A percentile compares a stretch with the other conserved stretches of the same genome.
phyloP scores from a whole-genome alignment of 1,284 basidiomycete species.

The Laetiporus sulphureus region DNA sequence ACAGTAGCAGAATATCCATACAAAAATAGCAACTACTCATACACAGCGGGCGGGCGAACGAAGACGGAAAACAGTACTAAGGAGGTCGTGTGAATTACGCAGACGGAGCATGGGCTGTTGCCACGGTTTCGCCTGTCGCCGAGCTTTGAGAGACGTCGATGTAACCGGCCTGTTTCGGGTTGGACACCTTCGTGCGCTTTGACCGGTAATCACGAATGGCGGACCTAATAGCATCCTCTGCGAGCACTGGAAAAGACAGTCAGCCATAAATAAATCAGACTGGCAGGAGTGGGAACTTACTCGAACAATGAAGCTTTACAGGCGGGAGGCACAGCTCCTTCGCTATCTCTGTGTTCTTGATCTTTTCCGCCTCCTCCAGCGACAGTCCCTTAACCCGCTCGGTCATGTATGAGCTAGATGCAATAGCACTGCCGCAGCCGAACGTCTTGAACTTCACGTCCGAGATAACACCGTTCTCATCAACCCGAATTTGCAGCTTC shows the following conservation, averaged over 20 bases:
- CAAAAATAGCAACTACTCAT: constrained; percentile 5
- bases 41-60: constrained; percentile 1
- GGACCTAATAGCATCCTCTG: constrained; percentile 96
- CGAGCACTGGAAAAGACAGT: constrained; percentile 61
- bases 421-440: constrained; percentile 95
- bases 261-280: constrained; percentile 17
- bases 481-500: constrained; percentile 98
- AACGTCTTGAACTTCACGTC: constrained; percentile 99
- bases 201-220: constrained; percentile 89
- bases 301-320: constrained; percentile 91
- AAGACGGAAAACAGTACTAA: neutral
- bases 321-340: constrained; percentile 94
- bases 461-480: constrained; percentile 90
- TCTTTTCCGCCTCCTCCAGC: constrained; percentile 90
- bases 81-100: constrained; percentile 11
- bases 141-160: constrained; percentile 74
- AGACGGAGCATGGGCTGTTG: constrained; percentile 49
- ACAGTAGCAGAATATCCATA: constrained; percentile 2
- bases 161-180: constrained; percentile 53
- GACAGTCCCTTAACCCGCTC: constrained; percentile 95
- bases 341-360: constrained; percentile 99
- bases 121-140: constrained; percentile 59
- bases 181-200: constrained; percentile 57
- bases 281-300: constrained; percentile 36
- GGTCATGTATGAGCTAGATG: constrained; percentile 95